Percentiles rank a stretch among this genome's conserved stretches.
Evolutionary conservation across 164 flowering plant species (phyloP).

Genomic region (Stephania yunnanensis): DNA sequence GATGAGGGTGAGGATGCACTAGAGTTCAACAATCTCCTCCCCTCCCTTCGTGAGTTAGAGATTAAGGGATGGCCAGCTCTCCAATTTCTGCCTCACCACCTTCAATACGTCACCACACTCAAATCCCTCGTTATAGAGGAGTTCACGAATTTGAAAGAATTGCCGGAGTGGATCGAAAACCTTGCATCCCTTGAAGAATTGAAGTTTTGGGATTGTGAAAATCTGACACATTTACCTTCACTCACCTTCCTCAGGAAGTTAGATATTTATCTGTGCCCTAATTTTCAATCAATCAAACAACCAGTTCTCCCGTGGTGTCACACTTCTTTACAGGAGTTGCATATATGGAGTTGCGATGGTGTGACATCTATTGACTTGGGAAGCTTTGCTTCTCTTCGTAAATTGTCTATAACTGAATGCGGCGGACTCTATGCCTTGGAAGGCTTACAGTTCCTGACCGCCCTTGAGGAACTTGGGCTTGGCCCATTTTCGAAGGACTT

Average conservation of each 20-base stretch:
- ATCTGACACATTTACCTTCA: conserved; percentile 14
- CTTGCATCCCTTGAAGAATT: conserved; percentile 17
- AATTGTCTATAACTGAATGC: rapidly evolving
- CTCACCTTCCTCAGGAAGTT: neutral
- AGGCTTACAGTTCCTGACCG: too few relatives aligned
- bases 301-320: too few relatives aligned
- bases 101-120: neutral
- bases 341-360: too few relatives aligned
- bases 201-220: conserved; percentile 12
- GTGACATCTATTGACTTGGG: too few relatives aligned
- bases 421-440: too few relatives aligned
- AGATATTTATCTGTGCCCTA: too few relatives aligned
- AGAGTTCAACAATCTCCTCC: neutral
- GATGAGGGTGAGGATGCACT: neutral
- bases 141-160: conserved; percentile 4
- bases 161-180: conserved; percentile 21
- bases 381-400: too few relatives aligned
- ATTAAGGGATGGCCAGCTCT: neutral
- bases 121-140: neutral
- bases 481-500: too few relatives aligned
- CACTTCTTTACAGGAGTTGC: too few relatives aligned
- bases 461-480: too few relatives aligned
- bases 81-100: neutral
- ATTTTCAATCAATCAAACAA: too few relatives aligned
- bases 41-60: neutral